Base-by-base conservation (phyloP, 257 asterid genomes). In the Gentiana straminea region DNA sequence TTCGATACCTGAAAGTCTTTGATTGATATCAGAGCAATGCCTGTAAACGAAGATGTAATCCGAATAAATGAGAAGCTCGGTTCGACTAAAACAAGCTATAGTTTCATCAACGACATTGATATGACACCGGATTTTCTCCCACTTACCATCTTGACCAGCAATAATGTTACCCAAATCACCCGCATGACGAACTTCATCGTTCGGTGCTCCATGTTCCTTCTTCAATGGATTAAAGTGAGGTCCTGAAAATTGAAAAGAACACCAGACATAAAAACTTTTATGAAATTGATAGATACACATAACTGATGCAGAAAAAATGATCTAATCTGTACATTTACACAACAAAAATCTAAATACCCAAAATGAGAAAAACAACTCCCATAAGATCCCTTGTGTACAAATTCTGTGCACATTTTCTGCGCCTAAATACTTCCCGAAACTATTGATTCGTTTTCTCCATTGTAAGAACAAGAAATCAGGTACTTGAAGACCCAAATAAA, bases 191-290 rank as follows among this genome's bases (percentile, higher is more conserved):
- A 67, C 79, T 35, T 65, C 82, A 65, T 89, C 94, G 33, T 51
- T 64, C 34, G 95, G 97, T 67, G 93, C 88, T 52, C 97, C 97
- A 62, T 89, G 95, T 70, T 77, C 70, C 70, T 73, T 86, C 65
- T 80, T 84, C 43, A 78, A 65, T 13, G 97, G 97, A 73, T 89
- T 89, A 75, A 79, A 89, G 70, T 89, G 97, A 65, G 97, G 93
- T 57, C 97, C 97, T 89, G 68, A 52, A 66, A 33, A 35, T 59
- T 8, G 52, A 34, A 24, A 5, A n/a, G 51, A 43, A 33, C 12
- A 11, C 2, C 3, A 41, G 46, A 4, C 9, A 5, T 41, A 41
- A 41, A 7, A 41, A 5, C 9, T 41, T 41, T 4, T 10, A 41
- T 41, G 24, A 24, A 24, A 24, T 24, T 24, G 24, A 24, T 24